Evolutionary conservation across 306 rosid genomes (phyloP).

Genomic region (Vigna trinervia): DNA sequence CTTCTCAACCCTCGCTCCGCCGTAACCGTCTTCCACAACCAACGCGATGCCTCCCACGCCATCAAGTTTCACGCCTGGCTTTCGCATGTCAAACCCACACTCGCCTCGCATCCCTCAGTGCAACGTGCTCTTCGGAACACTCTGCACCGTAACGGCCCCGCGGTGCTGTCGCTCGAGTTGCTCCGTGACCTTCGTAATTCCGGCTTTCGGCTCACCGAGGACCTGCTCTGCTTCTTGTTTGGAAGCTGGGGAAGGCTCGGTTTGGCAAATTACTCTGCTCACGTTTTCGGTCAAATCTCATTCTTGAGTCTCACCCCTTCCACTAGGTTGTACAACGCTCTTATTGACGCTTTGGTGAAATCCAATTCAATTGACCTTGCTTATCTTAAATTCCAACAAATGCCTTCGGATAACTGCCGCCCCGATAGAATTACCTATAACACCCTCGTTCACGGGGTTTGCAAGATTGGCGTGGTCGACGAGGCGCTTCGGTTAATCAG

Average conservation of each 20-base stretch:
- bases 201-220: constrained; percentile 61
- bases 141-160: constrained; percentile 63
- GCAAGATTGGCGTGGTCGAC: constrained; percentile 76
- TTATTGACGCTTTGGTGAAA: constrained; percentile 82
- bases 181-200: constrained; percentile 60
- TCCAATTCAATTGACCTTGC: constrained; percentile 87
- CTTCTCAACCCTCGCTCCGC: constrained; percentile 58
- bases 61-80: constrained; percentile 77
- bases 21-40: constrained; percentile 66
- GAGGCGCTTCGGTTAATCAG: constrained; percentile 81
- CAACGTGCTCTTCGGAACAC: constrained; percentile 54
- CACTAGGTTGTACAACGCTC: constrained; percentile 83
- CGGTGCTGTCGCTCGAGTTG: constrained; percentile 67
- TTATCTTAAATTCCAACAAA: constrained; percentile 81
- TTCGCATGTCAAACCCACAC: constrained; percentile 55
- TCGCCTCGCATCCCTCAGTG: constrained; percentile 56
- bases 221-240: constrained; percentile 66
- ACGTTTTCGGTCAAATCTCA: constrained; percentile 72
- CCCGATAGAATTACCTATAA: constrained; percentile 89
- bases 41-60: constrained; percentile 59
- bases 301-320: constrained; percentile 67
- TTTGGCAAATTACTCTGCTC: constrained; percentile 70
- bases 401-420: constrained; percentile 66
- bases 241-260: constrained; percentile 94
- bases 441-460: constrained; percentile 82